Conservation (phyloP, 2,329 filamentous ascomycete genomes). For the Pyrenophora tritici-repentis region DNA sequence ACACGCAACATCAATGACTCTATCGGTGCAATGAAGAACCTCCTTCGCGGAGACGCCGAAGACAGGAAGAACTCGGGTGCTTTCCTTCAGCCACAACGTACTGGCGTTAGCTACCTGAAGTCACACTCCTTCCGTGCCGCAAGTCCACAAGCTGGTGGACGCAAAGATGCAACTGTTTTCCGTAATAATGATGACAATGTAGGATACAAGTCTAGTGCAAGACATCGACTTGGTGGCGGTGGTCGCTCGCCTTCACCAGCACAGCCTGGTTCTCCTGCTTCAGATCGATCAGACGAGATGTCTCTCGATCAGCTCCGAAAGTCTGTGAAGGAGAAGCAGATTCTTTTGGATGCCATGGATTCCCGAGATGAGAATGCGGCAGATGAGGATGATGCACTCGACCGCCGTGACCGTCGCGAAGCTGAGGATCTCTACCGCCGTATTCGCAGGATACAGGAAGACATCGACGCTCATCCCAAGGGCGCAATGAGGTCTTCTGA, state of each 20-base stretch:
- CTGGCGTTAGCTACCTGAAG: slow-evolving; percentile 97
- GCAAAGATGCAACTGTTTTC: slow-evolving; percentile 95
- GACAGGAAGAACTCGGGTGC: slow-evolving; percentile 86
- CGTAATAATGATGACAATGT: slow-evolving; percentile 94
- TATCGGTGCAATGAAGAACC: slow-evolving; percentile 87
- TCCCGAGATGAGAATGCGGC: slow-evolving; percentile 88
- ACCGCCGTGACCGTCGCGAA: slow-evolving; percentile 87
- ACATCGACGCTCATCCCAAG: slow-evolving; percentile 91
- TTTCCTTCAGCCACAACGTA: slow-evolving; percentile 89
- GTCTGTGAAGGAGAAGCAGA: slow-evolving; percentile 90
- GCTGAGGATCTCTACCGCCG: slow-evolving; percentile 93
- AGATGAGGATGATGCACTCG: slow-evolving; percentile 90
- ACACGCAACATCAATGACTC: slow-evolving; percentile 92
- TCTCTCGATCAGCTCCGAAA: slow-evolving; percentile 87
- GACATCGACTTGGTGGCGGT: slow-evolving; percentile 73
- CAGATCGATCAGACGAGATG: slow-evolving; percentile 74
- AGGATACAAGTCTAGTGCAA: slow-evolving; percentile 89
- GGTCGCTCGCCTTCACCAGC: slow-evolving; percentile 81
- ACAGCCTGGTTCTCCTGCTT: slow-evolving; percentile 55
- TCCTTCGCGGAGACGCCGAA: slow-evolving; percentile 89
- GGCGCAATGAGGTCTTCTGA: slow-evolving; percentile 66
- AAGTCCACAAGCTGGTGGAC: slow-evolving; percentile 62
- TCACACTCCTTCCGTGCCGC: slow-evolving; percentile 84
- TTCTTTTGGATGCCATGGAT: slow-evolving; percentile 93
- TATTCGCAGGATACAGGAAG: slow-evolving; percentile 88